A percentile compares a stretch with the other conserved stretches of the same genome.
phyloP scores from a whole-genome alignment of 768 basidiomycete species.

The Tricholomella constricta region DNA sequence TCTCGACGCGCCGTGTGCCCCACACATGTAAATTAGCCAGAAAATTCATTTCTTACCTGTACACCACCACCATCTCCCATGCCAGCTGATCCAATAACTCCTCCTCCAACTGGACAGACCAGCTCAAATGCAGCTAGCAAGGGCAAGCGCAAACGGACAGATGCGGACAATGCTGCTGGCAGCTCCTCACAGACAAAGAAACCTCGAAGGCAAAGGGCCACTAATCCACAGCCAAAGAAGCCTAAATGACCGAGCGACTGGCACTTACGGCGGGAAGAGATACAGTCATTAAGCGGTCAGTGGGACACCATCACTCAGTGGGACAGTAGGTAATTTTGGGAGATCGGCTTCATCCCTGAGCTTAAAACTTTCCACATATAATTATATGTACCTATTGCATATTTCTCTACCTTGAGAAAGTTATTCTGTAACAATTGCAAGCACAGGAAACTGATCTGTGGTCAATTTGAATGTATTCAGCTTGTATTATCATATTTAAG shows the following conservation, averaged over 20 bases:
- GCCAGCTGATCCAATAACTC: background rate
- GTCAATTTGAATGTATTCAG: too few species aligned
- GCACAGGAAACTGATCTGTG: too few species aligned
- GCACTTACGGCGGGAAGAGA: conserved; percentile 9
- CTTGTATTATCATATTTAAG: too few species aligned
- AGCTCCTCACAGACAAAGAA: conserved; percentile 5
- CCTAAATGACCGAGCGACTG: conserved; percentile 15
- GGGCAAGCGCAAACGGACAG: conserved; percentile 1
- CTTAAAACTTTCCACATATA: too few species aligned
- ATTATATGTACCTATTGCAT: too few species aligned
- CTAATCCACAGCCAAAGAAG: conserved; percentile 5
- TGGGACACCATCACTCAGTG: too few species aligned
- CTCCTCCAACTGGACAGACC: background rate
- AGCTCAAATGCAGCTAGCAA: too few species aligned
- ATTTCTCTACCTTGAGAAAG: too few species aligned
- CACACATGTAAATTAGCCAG: conserved; percentile 2
- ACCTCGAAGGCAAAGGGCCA: background rate
- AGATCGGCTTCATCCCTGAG: too few species aligned
- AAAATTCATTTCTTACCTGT: background rate
- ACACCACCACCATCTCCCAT: background rate
- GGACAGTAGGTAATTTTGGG: too few species aligned
- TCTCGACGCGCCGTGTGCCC: conserved; percentile 1
- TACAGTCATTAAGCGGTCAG: too few species aligned
- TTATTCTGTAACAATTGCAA: too few species aligned
- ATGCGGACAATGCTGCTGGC: background rate